Conservation (phyloP, 2,329 filamentous ascomycete species). For the Blumeria graminis region DNA sequence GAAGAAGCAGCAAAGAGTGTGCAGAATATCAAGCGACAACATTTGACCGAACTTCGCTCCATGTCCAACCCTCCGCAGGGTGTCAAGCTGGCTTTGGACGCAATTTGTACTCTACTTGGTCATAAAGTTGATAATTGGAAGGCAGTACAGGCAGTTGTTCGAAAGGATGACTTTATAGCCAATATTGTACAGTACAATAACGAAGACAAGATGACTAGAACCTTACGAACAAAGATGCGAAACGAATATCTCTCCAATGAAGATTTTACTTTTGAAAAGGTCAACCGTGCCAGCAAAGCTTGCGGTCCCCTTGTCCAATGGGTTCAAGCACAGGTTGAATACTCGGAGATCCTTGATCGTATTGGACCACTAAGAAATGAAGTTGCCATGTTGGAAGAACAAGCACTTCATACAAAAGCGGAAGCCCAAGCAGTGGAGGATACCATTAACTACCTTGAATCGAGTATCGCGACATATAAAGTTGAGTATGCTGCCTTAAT, state of each 20-base stretch:
- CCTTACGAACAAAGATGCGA: slow-evolving; percentile 66
- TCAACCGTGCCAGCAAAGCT: slow-evolving; percentile 87
- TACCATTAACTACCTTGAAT: slow-evolving; percentile 61
- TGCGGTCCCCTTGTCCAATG: slow-evolving; percentile 93
- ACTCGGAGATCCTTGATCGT: slow-evolving; percentile 87
- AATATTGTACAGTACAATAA: slow-evolving; percentile 97
- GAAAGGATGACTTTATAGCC: slow-evolving; percentile 87
- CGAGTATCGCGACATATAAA: slow-evolving; percentile 88
- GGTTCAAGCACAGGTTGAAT: slow-evolving; percentile 90
- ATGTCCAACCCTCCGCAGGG: slow-evolving; percentile 83
- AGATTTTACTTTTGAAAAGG: slow-evolving; percentile 88
- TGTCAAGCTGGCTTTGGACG: slow-evolving; percentile 78
- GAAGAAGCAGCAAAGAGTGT: slow-evolving; percentile 85
- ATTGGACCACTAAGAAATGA: slow-evolving; percentile 84
- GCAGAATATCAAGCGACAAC: slow-evolving; percentile 93
- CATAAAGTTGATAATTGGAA: slow-evolving; percentile 85
- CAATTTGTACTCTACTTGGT: slow-evolving; percentile 85
- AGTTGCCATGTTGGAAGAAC: slow-evolving; percentile 64
- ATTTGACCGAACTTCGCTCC: slow-evolving; percentile 88
- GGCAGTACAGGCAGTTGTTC: slow-evolving; percentile 66
- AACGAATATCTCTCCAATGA: slow-evolving; percentile 78
- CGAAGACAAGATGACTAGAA: slow-evolving; percentile 75
- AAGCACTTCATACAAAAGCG: slow-evolving; percentile 77
- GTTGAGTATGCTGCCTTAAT: slow-evolving; percentile 86
- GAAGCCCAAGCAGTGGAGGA: slow-evolving; percentile 80